Percentiles rank a stretch among this genome's conserved stretches.
Conservation (phyloP, 2,329 filamentous ascomycete genomes). For the Verticillium tricorpus region DNA sequence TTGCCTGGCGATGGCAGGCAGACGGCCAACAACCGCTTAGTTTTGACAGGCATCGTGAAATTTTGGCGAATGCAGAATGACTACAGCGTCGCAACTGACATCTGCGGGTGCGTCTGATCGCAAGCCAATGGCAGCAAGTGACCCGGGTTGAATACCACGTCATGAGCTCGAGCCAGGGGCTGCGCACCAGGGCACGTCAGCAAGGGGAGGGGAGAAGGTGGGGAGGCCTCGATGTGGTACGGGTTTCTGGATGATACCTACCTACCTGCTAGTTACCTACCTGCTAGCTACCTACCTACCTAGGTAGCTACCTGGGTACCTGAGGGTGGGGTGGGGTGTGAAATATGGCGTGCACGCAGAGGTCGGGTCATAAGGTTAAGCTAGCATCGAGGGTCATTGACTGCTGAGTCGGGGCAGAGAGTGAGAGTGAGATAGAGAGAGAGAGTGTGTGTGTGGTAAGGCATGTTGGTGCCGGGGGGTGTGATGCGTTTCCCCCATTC, state of each 20-base stretch:
- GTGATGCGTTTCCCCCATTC: too few species aligned
- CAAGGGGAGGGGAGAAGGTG: background rate
- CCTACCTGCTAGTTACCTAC: too few species aligned
- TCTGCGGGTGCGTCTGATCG: background rate
- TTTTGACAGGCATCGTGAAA: background rate
- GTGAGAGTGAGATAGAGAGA: background rate
- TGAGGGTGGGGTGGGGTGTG: too few species aligned
- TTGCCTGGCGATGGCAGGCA: background rate
- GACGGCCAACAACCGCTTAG: background rate
- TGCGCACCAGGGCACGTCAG: background rate
- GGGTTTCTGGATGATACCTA: too few species aligned
- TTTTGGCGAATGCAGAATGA: background rate
- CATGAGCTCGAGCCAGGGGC: background rate
- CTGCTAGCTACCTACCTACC: too few species aligned
- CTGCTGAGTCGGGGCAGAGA: background rate
- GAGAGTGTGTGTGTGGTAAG: too few species aligned
- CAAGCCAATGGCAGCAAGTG: background rate
- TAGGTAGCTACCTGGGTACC: too few species aligned
- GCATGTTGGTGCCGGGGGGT: too few species aligned
- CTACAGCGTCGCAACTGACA: background rate
- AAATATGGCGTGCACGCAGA: background rate
- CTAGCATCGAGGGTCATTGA: background rate
- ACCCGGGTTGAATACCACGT: background rate
- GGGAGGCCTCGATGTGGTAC: background rate
- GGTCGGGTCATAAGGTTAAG: background rate